These are phyloP conservation scores for Plasmodium berghei DNA, from an alignment of 169 alveolate species.

Conservation along the genomic window DNA sequence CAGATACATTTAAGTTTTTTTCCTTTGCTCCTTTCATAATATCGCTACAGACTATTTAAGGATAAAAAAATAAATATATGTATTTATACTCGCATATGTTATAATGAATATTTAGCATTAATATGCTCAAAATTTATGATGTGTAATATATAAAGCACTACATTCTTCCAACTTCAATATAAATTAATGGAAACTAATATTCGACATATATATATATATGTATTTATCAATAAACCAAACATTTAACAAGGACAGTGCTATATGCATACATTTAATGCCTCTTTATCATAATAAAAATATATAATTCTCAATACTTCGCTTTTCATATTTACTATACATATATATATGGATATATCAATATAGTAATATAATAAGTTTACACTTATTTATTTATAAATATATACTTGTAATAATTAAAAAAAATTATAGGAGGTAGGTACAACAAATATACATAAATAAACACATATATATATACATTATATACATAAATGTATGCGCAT, in stretches of 20 bases:
- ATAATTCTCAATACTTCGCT: too few species aligned
- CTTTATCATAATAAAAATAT: too few species aligned
- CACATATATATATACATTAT: neutral
- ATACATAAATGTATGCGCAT: neutral
- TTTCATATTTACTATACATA: too few species aligned
- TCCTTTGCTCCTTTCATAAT: conserved; percentile 94
- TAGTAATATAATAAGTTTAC: too few species aligned
- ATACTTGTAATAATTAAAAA: neutral
- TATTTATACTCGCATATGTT: neutral
- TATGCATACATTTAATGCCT: too few species aligned
- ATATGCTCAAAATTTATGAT: too few species aligned
- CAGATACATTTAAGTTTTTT: conserved; percentile 92
- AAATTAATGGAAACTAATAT: too few species aligned
- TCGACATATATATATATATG: neutral
- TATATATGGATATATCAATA: too few species aligned
- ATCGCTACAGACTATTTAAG: conserved; percentile 91
- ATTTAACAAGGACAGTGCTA: too few species aligned
- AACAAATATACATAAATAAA: neutral
- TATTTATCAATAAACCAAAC: neutral
- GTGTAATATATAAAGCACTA: too few species aligned
- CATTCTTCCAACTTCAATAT: too few species aligned
- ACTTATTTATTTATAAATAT: neutral
- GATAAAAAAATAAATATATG: neutral
- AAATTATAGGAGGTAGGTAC: neutral
- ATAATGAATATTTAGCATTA: neutral